Conservation (phyloP, 176 grass and related monocot species). For the Oryza glaberrima region DNA sequence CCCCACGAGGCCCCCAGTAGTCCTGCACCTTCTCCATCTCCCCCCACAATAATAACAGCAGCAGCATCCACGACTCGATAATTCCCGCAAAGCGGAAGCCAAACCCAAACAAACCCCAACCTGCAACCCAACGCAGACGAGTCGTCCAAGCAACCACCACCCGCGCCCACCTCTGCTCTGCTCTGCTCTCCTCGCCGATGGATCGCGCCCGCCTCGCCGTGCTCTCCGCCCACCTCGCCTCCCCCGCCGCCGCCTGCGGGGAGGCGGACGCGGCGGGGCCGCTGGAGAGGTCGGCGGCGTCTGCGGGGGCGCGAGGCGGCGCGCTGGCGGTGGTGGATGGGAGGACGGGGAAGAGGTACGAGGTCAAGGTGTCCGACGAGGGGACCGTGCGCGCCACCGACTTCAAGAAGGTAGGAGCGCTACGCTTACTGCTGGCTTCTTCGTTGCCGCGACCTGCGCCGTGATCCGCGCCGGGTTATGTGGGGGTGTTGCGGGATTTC, state of each 20-base stretch:
- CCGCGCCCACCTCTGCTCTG: background rate
- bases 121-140: background rate
- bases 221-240: slow-evolving; percentile 51
- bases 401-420: slow-evolving; percentile 70
- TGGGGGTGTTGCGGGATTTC: background rate
- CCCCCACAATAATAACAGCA: no score
- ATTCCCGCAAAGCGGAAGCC: no score
- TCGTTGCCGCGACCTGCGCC: background rate
- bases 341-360: slow-evolving; percentile 72
- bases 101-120: background rate
- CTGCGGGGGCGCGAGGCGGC: slow-evolving; percentile 53
- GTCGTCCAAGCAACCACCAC: slow-evolving; percentile 44
- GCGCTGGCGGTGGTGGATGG: slow-evolving; percentile 61
- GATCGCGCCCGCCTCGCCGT: slow-evolving; percentile 58
- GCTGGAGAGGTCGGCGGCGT: slow-evolving; percentile 64
- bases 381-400: slow-evolving; percentile 80
- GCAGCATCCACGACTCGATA: no score
- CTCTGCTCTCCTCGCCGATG: slow-evolving; percentile 36
- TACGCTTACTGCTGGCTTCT: no score
- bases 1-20: no score
- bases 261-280: background rate
- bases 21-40: no score
- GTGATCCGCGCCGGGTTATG: background rate
- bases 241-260: background rate
- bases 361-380: slow-evolving; percentile 71